phyloP scores from a whole-genome alignment of 306 rosid species.

The Medicago ruthenica region DNA sequence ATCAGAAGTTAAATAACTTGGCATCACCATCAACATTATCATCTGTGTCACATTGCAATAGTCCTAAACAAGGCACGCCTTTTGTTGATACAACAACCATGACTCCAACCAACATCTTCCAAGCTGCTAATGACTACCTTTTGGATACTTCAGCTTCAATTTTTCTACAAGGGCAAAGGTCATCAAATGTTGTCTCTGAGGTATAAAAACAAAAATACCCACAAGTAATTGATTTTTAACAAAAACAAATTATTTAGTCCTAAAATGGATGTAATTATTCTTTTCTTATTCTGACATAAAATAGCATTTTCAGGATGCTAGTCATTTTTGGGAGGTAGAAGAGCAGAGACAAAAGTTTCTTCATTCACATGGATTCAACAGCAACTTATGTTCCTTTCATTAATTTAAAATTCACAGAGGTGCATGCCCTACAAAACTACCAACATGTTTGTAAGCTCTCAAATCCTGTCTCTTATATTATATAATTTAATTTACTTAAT shows the following conservation, averaged over 20 bases:
- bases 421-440: conserved; percentile 53
- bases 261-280: not conserved
- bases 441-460: conserved; percentile 62
- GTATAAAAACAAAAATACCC: conserved; percentile 38
- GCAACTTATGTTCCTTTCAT: conserved; percentile 71
- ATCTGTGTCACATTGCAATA: conserved; percentile 60
- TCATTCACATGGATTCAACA: conserved; percentile 64
- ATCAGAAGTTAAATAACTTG: conserved; percentile 54
- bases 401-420: conserved; percentile 41
- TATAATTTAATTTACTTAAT: not conserved
- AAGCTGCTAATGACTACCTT: conserved; percentile 48
- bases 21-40: conserved; percentile 48
- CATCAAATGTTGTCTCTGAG: conserved; percentile 55
- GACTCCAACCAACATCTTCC: conserved; percentile 38
- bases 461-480: conserved; percentile 41
- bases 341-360: conserved; percentile 81
- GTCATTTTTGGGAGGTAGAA: conserved; percentile 72
- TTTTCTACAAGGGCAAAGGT: conserved; percentile 60
- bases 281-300: conserved; percentile 24
- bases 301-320: conserved; percentile 67
- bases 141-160: conserved; percentile 54
- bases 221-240: not conserved
- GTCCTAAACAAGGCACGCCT: conserved; percentile 50
- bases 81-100: conserved; percentile 48
- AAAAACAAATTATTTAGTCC: not conserved